Evolutionary conservation across 2,329 filamentous ascomycete species (phyloP).

Genomic region (Botryosphaeria dothidea): DNA sequence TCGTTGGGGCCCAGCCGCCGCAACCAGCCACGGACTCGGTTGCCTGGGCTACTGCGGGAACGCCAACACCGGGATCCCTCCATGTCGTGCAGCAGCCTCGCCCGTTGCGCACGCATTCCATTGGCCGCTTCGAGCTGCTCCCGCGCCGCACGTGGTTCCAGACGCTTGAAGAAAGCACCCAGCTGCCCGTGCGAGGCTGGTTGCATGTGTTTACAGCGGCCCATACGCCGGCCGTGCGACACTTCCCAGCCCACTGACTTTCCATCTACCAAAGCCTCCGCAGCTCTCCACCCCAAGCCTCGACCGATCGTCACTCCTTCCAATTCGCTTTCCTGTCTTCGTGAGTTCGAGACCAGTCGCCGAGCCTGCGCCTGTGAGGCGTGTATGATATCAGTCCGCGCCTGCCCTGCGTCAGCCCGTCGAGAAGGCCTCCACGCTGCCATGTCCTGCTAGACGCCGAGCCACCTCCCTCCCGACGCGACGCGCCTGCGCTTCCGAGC

Average conservation of each 20-base stretch:
- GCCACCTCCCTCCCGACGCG: background rate
- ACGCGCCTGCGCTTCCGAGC: background rate
- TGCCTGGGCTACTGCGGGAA: constrained; percentile 16
- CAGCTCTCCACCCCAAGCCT: background rate
- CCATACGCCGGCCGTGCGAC: constrained; percentile 7
- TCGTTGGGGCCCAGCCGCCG: constrained; percentile 4
- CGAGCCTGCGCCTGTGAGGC: background rate
- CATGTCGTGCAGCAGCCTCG: constrained; percentile 16
- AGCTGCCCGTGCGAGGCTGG: constrained; percentile 11
- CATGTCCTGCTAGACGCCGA: constrained; percentile 15
- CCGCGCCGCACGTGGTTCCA: constrained; percentile 8
- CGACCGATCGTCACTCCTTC: background rate
- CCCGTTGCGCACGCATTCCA: background rate
- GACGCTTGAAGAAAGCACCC: background rate
- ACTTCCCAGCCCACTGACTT: constrained; percentile 9
- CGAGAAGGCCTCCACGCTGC: background rate
- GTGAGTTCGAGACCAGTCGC: background rate
- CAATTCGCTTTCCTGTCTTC: background rate
- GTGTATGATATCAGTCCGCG: constrained; percentile 7
- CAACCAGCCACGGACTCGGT: constrained; percentile 7
- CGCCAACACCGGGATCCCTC: constrained; percentile 6
- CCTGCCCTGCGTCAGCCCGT: background rate
- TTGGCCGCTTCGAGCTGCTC: background rate
- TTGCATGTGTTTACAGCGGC: constrained; percentile 18
- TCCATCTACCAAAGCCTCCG: background rate